These are phyloP conservation scores for Penicillium sp. DNA, from an alignment of 2,329 filamentous ascomycete species.

Conservation along the genomic window DNA sequence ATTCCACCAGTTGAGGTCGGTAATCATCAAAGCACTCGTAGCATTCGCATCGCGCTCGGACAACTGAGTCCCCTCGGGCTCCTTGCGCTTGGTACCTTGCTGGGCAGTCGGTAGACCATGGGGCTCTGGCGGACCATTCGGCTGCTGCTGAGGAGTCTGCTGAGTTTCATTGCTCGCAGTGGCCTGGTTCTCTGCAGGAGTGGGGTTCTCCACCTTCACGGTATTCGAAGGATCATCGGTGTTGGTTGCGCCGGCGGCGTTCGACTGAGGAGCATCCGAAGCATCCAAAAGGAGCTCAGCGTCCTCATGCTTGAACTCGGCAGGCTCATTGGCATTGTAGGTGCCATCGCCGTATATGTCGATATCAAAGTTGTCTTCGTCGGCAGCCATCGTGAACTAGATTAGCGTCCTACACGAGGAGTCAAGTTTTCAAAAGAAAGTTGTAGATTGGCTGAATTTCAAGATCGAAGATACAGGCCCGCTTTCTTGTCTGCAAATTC, in stretches of 20 bases:
- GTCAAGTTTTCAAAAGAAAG: slow-evolving; percentile 25
- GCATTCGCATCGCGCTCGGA: slow-evolving; percentile 53
- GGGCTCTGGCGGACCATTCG: too few species aligned
- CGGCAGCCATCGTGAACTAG: slow-evolving; percentile 48
- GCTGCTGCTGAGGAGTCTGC: slow-evolving; percentile 20
- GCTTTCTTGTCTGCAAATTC: slow-evolving; percentile 36
- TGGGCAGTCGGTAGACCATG: slow-evolving; percentile 40
- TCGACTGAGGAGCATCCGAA: slow-evolving; percentile 23
- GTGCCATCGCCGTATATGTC: slow-evolving; percentile 64
- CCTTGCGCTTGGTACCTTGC: slow-evolving; percentile 62
- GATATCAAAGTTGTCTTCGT: slow-evolving; percentile 68
- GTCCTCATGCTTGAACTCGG: slow-evolving; percentile 44
- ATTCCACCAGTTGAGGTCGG: slow-evolving; percentile 93
- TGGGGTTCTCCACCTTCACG: slow-evolving; percentile 15
- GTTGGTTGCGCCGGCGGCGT: slow-evolving; percentile 24
- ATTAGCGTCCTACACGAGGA: slow-evolving; percentile 21
- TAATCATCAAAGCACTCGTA: slow-evolving; percentile 72
- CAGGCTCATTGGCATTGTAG: slow-evolving; percentile 47
- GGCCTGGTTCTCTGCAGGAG: slow-evolving; percentile 6
- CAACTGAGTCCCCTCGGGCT: slow-evolving; percentile 50
- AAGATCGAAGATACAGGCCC: slow-evolving; percentile 38
- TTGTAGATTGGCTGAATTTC: slow-evolving; percentile 35
- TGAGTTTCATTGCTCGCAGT: slow-evolving; percentile 12
- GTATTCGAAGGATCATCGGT: slow-evolving; percentile 8
- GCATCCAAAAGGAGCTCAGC: slow-evolving; percentile 40